Evolutionary conservation across 2,329 filamentous ascomycete genomes (phyloP), one percentile per base, ranked within the genome.

Genomic region (Neocucurbitaria cava): DNA sequence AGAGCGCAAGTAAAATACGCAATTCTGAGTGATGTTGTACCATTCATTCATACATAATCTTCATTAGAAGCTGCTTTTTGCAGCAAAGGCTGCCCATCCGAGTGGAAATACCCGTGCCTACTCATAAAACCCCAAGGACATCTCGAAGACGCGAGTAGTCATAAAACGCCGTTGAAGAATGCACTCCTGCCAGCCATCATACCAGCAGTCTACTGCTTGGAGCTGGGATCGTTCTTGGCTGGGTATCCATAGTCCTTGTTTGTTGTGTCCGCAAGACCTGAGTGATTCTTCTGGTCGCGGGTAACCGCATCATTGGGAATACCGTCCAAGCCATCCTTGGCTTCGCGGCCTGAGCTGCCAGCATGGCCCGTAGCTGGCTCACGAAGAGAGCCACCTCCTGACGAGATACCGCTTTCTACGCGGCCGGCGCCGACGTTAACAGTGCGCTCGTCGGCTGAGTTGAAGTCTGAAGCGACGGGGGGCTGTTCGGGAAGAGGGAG

Each of bases 401-500:
- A 59, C 9, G 58, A 39, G 57, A 83, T 81, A 47, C 79, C 83
- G 10, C 56, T 59, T 62, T 83, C 73, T 18, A 71, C 61, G 49
- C 82, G 76, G 18, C 89, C 88, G 31, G 87, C 85, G 59, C 89
- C 89, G 43, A 90, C 86, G 70, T 91, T 89, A 70, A 90, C 87
- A 51, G 79, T 90, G 58, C 84, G 79, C 28, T 82, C 82, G 67
- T 94, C 89, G 46, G 84, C 81, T 0, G 88, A 91, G 73, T 93
- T 87, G 83, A 87, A 92, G 81, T 95, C 90, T 5, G 89, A 89
- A n/a, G 86, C 78, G n/a, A 77, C 79, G 1, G 90, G 89, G 20
- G 91, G 91, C 62, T 93, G 82, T 2, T 94, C 90, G 17, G 91
- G 91, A 46, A 93, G 85, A 46, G 90, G 89, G 28, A 96, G 87